These are phyloP conservation scores for Scedosporium aurantiacum DNA, from an alignment of 2,329 filamentous ascomycete genomes.

Conservation along the genomic window DNA sequence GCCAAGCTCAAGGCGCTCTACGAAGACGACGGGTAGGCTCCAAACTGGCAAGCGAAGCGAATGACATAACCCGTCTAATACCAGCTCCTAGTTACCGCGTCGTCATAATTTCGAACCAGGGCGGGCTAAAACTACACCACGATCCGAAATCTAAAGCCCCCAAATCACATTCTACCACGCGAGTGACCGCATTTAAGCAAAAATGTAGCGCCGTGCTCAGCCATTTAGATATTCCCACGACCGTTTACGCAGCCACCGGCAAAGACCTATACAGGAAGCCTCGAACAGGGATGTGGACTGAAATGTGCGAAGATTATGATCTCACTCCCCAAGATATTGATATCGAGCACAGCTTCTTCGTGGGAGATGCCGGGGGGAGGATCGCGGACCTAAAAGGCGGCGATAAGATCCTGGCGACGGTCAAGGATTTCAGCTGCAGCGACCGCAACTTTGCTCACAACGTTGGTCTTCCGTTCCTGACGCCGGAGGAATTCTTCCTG, in stretches of 20 bases:
- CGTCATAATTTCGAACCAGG: conserved; percentile 82
- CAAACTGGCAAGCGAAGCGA: neutral
- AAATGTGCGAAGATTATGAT: conserved; percentile 46
- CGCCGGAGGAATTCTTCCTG: conserved; percentile 88
- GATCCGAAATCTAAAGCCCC: conserved; percentile 55
- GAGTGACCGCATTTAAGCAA: conserved; percentile 69
- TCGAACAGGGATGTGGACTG: conserved; percentile 75
- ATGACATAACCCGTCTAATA: conserved; percentile 4
- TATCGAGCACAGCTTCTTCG: conserved; percentile 62
- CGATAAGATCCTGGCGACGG: conserved; percentile 32
- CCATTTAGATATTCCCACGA: conserved; percentile 63
- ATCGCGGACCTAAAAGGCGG: conserved; percentile 25
- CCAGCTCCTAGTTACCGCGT: conserved; percentile 50
- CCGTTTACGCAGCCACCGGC: conserved; percentile 75
- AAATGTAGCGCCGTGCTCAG: conserved; percentile 62
- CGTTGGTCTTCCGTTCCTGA: conserved; percentile 66
- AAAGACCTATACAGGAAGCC: conserved; percentile 82
- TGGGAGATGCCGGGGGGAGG: conserved; percentile 74
- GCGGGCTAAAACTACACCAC: conserved; percentile 62
- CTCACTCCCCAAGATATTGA: conserved; percentile 52
- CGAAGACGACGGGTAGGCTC: conserved; percentile 48
- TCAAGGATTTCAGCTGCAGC: conserved; percentile 54
- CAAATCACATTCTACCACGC: conserved; percentile 49
- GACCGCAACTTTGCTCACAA: conserved; percentile 78
- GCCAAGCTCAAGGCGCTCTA: conserved; percentile 55